These are phyloP conservation scores for Chlorella ohadii DNA, from an alignment of 139 green algal genomes.

Conservation along the genomic window DNA sequence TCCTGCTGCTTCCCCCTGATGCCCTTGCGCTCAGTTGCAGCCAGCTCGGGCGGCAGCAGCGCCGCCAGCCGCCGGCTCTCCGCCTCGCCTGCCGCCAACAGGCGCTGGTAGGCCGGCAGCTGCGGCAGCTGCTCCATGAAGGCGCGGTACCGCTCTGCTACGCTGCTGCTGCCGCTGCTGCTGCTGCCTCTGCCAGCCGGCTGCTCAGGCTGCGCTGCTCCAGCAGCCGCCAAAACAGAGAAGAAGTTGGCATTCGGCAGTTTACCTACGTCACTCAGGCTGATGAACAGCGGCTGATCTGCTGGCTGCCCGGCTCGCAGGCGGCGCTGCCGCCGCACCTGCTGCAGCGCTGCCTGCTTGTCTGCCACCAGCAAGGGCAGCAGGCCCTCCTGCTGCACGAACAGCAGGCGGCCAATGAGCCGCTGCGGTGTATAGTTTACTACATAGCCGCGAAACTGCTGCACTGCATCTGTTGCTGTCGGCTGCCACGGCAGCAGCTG, in stretches of 20 bases:
- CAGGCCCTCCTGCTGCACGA: constrained; percentile 1
- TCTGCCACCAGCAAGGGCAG: neutral
- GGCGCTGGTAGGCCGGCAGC: neutral
- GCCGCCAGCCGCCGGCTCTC: neutral
- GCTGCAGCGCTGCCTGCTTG: neutral
- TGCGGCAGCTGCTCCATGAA: neutral
- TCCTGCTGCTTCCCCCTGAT: too few relatives aligned
- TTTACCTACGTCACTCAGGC: neutral
- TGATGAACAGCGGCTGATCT: neutral
- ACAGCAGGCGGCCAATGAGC: neutral
- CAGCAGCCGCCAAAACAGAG: neutral
- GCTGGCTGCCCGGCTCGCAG: neutral
- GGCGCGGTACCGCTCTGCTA: neutral
- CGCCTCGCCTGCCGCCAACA: neutral
- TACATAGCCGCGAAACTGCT: neutral
- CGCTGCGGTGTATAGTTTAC: neutral
- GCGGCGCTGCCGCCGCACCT: neutral
- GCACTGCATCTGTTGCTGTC: neutral
- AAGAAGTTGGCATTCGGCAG: neutral
- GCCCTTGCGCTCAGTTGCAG: neutral
- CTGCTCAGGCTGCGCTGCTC: neutral
- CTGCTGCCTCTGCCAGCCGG: neutral
- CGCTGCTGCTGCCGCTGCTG: too few relatives aligned
- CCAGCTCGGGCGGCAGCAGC: neutral
- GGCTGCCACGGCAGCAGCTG: neutral